Evolutionary conservation across 768 basidiomycete genomes (phyloP), one percentile per base, ranked within the genome.

Genomic region (Kwoniella dendrophila): DNA sequence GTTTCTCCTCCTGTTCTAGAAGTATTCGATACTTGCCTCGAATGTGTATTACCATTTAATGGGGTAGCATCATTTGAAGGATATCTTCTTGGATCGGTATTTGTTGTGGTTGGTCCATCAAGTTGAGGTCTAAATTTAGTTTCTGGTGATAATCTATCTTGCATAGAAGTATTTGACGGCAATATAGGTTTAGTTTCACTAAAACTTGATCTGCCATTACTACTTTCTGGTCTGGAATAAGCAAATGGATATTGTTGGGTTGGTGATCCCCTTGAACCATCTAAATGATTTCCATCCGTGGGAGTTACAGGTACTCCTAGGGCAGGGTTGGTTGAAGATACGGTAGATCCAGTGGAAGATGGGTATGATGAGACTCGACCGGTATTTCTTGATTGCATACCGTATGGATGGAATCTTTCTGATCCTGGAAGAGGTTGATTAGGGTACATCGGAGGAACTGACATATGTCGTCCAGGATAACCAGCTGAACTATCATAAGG

Each of bases 361-460:
- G 55, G 53, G 36, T 55, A 56, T 4, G 61, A 56, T 8, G 61
- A 33, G 2, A 56, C 54, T 22, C 54, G 29, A 10, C 24, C 24
- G 26, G 33, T 33, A 36, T 45, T 41, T 7, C 54, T 33, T 3
- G 61, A 30, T 34, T 54, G 53, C 34, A 50, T 32, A 24, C 54
- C 51, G 61, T 62, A 62, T 26, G 61, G 61, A 33, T 62, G 61
- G 47, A 29, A 55, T 24, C 53, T 11, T 8, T 62, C 53, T 20
- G 34, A 24, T 11, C 49, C 54, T 16, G 43, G 32, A 5, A 26
- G 53, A 32, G 34, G 58, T 11, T 51, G 48, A 12, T 41, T 33
- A 18, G 59, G 52, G 27, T 47, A 41, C 52, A 61, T 47, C 11
- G 63, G 57, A 11, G 64, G 64, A 33, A 62, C 60, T 7, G 64